These are phyloP conservation scores for Somion occarium DNA, from an alignment of 1,284 basidiomycete species.

Conservation along the genomic window DNA sequence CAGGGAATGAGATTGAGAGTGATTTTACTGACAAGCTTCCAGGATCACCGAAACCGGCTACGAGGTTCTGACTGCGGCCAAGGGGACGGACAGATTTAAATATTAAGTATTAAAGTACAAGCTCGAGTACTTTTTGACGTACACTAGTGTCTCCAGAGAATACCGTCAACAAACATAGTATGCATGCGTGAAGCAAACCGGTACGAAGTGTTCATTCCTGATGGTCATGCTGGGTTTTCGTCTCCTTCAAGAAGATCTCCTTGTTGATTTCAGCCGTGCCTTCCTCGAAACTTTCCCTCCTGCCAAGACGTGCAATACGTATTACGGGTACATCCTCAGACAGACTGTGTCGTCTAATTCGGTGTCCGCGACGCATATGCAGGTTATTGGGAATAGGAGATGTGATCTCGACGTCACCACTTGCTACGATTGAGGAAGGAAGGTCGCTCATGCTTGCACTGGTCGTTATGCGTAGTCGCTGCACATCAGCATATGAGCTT, in stretches of 20 bases:
- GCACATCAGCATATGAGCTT: constrained; percentile 77
- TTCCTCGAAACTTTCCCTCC: constrained; percentile 42
- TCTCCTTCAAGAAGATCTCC: constrained; percentile 46
- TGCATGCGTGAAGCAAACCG: too few species aligned
- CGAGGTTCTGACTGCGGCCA: constrained; percentile 75
- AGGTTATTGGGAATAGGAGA: constrained; percentile 24
- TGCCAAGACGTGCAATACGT: constrained; percentile 55
- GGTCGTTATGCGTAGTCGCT: constrained; percentile 47
- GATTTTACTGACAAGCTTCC: too few species aligned
- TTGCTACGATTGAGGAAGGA: background rate
- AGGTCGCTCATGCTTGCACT: constrained; percentile 11
- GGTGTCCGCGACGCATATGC: constrained; percentile 40
- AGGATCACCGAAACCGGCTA: constrained; percentile 91
- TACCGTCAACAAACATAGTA: too few species aligned
- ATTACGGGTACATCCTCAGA: constrained; percentile 59
- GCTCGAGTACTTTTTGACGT: too few species aligned
- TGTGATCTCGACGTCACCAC: constrained; percentile 8
- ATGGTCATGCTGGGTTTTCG: constrained; percentile 13
- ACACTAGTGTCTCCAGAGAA: too few species aligned
- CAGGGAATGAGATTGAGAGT: too few species aligned
- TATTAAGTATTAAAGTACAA: too few species aligned
- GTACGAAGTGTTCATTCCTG: constrained; percentile 13
- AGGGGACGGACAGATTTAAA: too few species aligned
- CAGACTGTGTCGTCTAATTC: constrained; percentile 56
- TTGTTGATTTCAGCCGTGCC: constrained; percentile 64